Evolutionary conservation across 148 eudicot genomes (phyloP), one percentile per base, ranked within the genome.

Genomic region (Chenopodium formosanum): DNA sequence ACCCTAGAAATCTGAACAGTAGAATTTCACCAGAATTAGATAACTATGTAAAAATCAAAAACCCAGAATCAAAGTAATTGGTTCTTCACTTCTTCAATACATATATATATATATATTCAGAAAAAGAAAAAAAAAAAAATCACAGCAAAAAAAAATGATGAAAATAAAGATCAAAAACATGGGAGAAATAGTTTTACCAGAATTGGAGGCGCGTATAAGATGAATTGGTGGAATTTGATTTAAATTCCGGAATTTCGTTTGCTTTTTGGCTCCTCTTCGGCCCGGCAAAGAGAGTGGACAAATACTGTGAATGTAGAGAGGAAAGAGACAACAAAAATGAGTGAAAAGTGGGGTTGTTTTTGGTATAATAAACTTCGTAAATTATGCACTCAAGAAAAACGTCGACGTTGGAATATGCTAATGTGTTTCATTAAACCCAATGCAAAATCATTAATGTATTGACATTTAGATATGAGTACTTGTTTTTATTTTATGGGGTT

Each of bases 1-100:
- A 76, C 79, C 79, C 79, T 63, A 63, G 53, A 77, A 77, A 76
- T 37, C 52, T 23, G 29, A 1, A 9, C 23, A 76, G 47, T 13
- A 12, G 44, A 76, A 60, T 60, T 64, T 20, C 19, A 40, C 44
- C 8, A 40, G 44, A 40, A 40, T 40, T 40, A 40, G 8, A 40
- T 40, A 40, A 40, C 44, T 40, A 6, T 6, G 44, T 6, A 40
- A 40, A 40, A 40, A 40, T 40, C 44, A 40, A 40, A 40, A 40
- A 40, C 44, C 44, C 44, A 40, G 7, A 40, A 40, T 40, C 44
- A 40, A 40, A 40, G 44, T 40, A 40, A 40, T 40, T 40, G 44
- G 44, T 40, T 40, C 53, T 52, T 74, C 22, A 29, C 37, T 34
- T 34, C 37, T 34, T 34, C 5, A 34, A 34, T 2, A 34, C 3